Base-by-base conservation (phyloP, 306 rosid species). In the Quercus mongolica region DNA sequence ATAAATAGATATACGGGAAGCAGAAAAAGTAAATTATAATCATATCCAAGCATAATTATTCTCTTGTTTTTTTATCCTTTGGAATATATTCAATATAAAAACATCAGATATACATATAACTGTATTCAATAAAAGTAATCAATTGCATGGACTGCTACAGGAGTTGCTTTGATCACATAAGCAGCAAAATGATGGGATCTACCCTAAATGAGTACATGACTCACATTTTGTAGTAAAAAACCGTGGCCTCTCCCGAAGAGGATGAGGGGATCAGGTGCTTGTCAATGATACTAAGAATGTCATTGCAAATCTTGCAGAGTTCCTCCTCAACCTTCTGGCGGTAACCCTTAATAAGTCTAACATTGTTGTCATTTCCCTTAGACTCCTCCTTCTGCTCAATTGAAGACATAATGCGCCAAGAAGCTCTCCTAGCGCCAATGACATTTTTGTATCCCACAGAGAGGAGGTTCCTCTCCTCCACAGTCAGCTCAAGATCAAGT, bases 351-450 rank as follows among this genome's bases (percentile, higher is more conserved):
- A 94, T 92, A 86, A 90, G 86, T 82, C 87, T 94, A 71, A 94
- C 99, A 80, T 94, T 92, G 82, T 90, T 78, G 75, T 94, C 99
- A 67, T 94, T 94, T 49, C 95, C 94, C 85, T 94, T 94, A 12
- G 97, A 85, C 87, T 94, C 99, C 86, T 94, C 99, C 88, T 91
- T 94, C 84, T 94, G 99, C 87, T 94, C 97, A 82, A 94, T 94
- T 57, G 99, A 94, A 56, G 99, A 92, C 99, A 94, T 94, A 31
- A 94, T 94, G 23, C 99, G 97, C 99, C 99, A 94, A 6, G 99
- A 94, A 67, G 99, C 99, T 74, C 99, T 82, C 54, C 97, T 78
- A 55, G 99, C 99, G 73, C 99, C 99, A 64, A 94, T 94, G 63
- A 94, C 99, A 58, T 94, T 94, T 82, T 94, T 94, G 89, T 94